Percentiles rank a stretch among this genome's conserved stretches.
These are phyloP conservation scores for Solanum piurae DNA, from an alignment of 257 asterid species.

Conservation along the genomic window DNA sequence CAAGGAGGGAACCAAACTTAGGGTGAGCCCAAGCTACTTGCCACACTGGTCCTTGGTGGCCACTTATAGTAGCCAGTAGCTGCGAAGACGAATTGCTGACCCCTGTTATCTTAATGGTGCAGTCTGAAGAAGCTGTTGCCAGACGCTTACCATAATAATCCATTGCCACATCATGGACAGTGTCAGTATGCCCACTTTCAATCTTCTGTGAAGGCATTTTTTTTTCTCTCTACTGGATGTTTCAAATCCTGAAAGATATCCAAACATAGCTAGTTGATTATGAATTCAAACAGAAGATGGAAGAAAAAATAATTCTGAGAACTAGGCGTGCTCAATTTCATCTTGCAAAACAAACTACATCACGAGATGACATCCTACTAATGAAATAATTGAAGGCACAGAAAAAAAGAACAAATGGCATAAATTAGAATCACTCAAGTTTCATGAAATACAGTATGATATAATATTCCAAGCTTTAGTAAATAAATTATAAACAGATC, in stretches of 20 bases:
- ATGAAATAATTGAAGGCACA: not conserved
- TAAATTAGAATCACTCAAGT: not conserved
- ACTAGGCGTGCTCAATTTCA: not conserved
- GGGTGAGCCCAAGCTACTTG: conserved; percentile 81
- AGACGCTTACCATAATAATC: conserved; percentile 72
- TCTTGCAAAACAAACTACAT: not conserved
- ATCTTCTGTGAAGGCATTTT: conserved; percentile 64
- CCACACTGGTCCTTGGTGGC: conserved; percentile 81
- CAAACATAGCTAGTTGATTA: not conserved
- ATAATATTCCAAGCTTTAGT: not conserved
- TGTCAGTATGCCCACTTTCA: conserved; percentile 66
- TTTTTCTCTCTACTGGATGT: not conserved
- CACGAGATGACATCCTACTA: not conserved
- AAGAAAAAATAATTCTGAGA: not conserved
- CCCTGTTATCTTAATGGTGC: conserved; percentile 48
- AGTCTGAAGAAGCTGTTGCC: conserved; percentile 74
- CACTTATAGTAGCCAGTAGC: conserved; percentile 56
- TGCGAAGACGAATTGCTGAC: conserved; percentile 46
- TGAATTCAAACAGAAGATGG: not conserved
- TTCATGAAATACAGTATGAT: not conserved
- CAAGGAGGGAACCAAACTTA: conserved; percentile 62
- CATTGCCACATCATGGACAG: conserved; percentile 59
- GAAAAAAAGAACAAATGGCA: not conserved
- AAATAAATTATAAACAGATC: not conserved
- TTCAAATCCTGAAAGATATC: not conserved